Base-by-base conservation (phyloP, 2,329 filamentous ascomycete genomes). In the Aureobasidium sp. region DNA sequence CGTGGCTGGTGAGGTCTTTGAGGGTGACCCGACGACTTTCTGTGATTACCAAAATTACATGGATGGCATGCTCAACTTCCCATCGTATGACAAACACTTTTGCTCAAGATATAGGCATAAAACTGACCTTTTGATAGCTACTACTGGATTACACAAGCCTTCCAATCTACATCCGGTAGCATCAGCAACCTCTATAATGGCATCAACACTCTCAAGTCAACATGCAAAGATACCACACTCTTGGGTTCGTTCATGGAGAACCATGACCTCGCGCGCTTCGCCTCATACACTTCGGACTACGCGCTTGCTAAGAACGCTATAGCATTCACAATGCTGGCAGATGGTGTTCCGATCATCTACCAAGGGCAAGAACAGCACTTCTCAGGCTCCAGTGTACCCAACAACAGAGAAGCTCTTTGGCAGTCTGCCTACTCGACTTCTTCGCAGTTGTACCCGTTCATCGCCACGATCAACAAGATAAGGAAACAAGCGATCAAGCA, bases 11-110 rank as follows among this genome's bases (percentile, higher is more conserved):
- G 78, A 80, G 65, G 76, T 79, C 15, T 73, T 70, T 64, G 69
- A 77, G 41, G 70, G 71, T 37, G 67, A 73, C 16, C 65, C 70
- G 5, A 64, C 66, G 5, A 70, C 69, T 21, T 69, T 75, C 61
- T 76, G 76, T 65, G 65, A 68, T 25, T 76, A 77, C 64, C 76
- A 78, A 61, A 68, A 73, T 16, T 70, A 73, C 59, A 54, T 80
- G 29, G 66, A 67, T 44, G 75, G 78, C 44, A 64, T 78, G 10
- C 70, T 77, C n/a, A 80, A 81, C 66, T 81, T 77, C 63, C 76
- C 76, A 5, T 69, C 74, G 16, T 73, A 70, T 34, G 58, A 6
- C 11, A 47, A 65, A 11, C 30, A 13, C 5, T 45, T 15, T 8
- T 30, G 5, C 1, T 16, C 29, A 13, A 58, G n/a, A 36, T 21